Conservation (phyloP, 148 eudicot species). For the Chenopodium formosanum region DNA sequence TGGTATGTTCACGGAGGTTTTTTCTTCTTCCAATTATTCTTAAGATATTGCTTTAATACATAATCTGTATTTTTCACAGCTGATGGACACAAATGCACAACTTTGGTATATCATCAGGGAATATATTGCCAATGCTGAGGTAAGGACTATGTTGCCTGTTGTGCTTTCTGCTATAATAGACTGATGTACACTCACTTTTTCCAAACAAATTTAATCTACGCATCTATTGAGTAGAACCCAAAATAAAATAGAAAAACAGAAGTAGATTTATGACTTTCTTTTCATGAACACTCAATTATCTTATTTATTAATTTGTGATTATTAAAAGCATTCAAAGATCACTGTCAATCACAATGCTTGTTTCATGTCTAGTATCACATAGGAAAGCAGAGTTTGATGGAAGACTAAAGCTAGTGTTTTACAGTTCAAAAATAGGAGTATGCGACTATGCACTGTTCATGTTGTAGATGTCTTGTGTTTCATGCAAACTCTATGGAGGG, state of each 20-base stretch:
- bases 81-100: conserved; percentile 98
- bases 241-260: no score
- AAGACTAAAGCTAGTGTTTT: background rate
- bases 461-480: background rate
- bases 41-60: conserved; percentile 10
- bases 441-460: background rate
- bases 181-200: background rate
- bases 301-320: background rate
- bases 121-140: conserved; percentile 92
- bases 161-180: background rate
- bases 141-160: conserved; percentile 29
- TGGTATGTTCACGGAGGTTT: conserved; percentile 47
- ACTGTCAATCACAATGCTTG: background rate
- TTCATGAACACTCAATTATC: background rate
- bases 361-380: background rate
- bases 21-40: conserved; percentile 1
- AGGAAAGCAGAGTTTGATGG: background rate
- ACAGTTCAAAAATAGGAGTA: background rate
- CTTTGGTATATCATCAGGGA: conserved; percentile 98
- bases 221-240: no score
- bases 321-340: background rate
- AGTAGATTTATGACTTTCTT: background rate
- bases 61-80: conserved; percentile 49
- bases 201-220: no score
- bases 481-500: background rate